phyloP scores from a whole-genome alignment of 164 flowering plant species.

The Amborella trichopoda region DNA sequence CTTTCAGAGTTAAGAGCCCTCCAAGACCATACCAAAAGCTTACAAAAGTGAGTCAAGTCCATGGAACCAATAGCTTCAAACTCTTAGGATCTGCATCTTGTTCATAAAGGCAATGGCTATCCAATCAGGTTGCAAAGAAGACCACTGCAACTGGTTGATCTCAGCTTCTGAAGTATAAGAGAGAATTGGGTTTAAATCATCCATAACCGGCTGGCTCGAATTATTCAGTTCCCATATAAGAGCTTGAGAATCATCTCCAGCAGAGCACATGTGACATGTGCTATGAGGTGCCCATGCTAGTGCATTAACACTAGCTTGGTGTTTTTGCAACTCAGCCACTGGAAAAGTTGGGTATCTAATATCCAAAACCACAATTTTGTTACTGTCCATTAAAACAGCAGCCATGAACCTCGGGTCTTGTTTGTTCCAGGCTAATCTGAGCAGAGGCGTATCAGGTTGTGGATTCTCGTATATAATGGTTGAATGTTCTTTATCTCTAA shows the following conservation, averaged over 20 bases:
- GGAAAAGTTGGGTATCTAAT: conserved; percentile 67
- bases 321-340: conserved; percentile 78
- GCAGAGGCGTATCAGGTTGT: conserved; percentile 64
- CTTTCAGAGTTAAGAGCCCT: too few species aligned
- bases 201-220: conserved; percentile 33
- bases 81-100: conserved; percentile 73
- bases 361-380: conserved; percentile 68
- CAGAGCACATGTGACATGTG: conserved; percentile 57
- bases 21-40: too few species aligned
- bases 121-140: conserved; percentile 72
- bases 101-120: conserved; percentile 58
- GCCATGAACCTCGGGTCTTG: conserved; percentile 65
- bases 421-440: conserved; percentile 89
- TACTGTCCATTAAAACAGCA: conserved; percentile 68
- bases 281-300: conserved; percentile 90
- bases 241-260: conserved; percentile 74
- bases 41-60: too few species aligned
- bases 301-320: conserved; percentile 62
- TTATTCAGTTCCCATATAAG: conserved; percentile 73
- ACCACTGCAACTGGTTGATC: conserved; percentile 88
- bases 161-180: conserved; percentile 56
- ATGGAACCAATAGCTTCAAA: too few species aligned
- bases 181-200: conserved; percentile 69
- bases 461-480: conserved; percentile 94
- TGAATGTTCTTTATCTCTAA: conserved; percentile 90